Percentiles rank a stretch among this genome's conserved stretches.
Evolutionary conservation across 441 rosid species (phyloP).

Genomic region (Flueggea neowawraea): DNA sequence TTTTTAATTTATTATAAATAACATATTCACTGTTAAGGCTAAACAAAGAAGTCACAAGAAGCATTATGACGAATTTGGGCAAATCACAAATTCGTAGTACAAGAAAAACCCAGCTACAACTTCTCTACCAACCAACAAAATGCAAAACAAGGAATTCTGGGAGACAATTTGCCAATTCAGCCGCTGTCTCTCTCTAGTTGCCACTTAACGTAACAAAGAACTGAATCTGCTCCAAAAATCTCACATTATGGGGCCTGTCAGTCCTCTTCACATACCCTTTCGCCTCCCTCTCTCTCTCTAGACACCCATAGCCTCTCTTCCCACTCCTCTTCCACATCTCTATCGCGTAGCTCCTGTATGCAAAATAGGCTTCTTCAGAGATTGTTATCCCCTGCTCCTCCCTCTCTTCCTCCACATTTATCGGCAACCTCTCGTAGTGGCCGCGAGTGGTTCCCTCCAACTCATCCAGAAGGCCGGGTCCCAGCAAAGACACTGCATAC

Average conservation of each 20-base stretch:
- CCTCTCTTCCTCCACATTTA: slow-evolving; percentile 21
- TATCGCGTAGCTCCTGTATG: slow-evolving; percentile 50
- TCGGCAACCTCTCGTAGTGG: slow-evolving; percentile 57
- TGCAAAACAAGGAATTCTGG: too few species aligned
- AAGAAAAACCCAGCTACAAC: too few species aligned
- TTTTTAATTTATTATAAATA: too few species aligned
- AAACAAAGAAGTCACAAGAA: too few species aligned
- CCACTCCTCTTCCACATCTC: slow-evolving; percentile 64
- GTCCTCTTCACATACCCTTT: slow-evolving; percentile 64
- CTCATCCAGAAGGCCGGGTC: slow-evolving; percentile 58
- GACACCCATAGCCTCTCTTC: slow-evolving; percentile 36
- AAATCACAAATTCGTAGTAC: too few species aligned
- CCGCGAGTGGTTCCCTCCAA: slow-evolving; percentile 62
- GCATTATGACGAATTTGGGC: too few species aligned
- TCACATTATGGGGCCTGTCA: slow-evolving; percentile 62
- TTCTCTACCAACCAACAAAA: too few species aligned
- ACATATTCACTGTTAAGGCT: too few species aligned
- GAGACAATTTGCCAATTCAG: too few species aligned
- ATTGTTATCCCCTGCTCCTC: not conserved
- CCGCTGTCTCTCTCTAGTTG: too few species aligned
- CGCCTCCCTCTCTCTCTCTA: slow-evolving; percentile 64
- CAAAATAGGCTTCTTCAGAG: slow-evolving; percentile 63
- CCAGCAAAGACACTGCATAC: slow-evolving; percentile 52
- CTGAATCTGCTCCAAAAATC: too few species aligned
- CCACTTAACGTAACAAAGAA: too few species aligned